Percentiles rank a stretch among this genome's conserved stretches.
Conservation (phyloP, 202 grass and related monocot species). For the Schoenoplectus tabernaemontani region DNA sequence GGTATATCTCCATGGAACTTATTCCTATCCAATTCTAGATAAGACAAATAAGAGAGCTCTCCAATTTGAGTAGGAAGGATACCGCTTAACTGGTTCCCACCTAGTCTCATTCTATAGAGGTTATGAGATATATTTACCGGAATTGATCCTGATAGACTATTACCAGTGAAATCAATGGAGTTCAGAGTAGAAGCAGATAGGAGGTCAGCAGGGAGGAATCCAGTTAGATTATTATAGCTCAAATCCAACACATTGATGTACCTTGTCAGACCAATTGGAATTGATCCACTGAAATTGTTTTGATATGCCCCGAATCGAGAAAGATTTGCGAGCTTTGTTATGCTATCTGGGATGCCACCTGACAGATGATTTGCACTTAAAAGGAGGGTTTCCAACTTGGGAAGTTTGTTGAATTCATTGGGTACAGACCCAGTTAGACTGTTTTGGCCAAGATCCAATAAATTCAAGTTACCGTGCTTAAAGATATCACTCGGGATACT, state of each 20-base stretch:
- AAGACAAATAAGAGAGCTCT: neutral
- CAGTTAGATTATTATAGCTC: slow-evolving; percentile 46
- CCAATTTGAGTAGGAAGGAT: slow-evolving; percentile 32
- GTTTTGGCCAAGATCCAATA: slow-evolving; percentile 64
- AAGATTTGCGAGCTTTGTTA: slow-evolving; percentile 13
- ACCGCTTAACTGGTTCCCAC: slow-evolving; percentile 32
- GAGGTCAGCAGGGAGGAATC: slow-evolving; percentile 32
- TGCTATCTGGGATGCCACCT: slow-evolving; percentile 6
- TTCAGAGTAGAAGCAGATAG: neutral
- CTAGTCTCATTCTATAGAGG: slow-evolving; percentile 43
- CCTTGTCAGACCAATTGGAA: slow-evolving; percentile 24
- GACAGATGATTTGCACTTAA: slow-evolving; percentile 33
- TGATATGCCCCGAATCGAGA: slow-evolving; percentile 51
- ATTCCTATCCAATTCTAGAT: slow-evolving; percentile 62
- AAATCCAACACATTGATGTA: slow-evolving; percentile 54
- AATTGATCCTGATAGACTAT: slow-evolving; percentile 30
- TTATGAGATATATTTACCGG: neutral
- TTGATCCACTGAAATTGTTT: slow-evolving; percentile 25
- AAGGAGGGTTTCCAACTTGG: slow-evolving; percentile 40
- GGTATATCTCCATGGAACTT: slow-evolving; percentile 27
- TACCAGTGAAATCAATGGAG: slow-evolving; percentile 41
- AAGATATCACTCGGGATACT: slow-evolving; percentile 16
- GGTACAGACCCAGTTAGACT: slow-evolving; percentile 8
- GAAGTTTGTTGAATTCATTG: slow-evolving; percentile 9
- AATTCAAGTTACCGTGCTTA: slow-evolving; percentile 9